Evolutionary conservation across 331 rosid species (phyloP).

Genomic region (Rhamnella rubrinervis): DNA sequence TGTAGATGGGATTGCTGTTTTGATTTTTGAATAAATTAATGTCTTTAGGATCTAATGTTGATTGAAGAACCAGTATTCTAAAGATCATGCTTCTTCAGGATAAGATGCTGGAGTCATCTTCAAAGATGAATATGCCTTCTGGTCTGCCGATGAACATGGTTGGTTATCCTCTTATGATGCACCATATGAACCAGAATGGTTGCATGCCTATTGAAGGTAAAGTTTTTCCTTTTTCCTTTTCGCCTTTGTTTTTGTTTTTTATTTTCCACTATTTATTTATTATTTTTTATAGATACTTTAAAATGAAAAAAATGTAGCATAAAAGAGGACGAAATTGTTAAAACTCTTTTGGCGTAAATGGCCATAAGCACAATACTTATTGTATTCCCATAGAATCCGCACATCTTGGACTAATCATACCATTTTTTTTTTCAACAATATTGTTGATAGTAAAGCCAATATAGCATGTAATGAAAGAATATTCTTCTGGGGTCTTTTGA

Average conservation of each 20-base stretch:
- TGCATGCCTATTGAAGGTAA: constrained; percentile 67
- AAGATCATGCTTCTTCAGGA: constrained; percentile 88
- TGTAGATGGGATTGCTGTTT: constrained; percentile 35
- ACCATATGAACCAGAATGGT: constrained; percentile 48
- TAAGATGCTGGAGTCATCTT: constrained; percentile 69
- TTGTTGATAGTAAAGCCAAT: no score
- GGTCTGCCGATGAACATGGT: constrained; percentile 45
- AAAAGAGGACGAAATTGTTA: no score
- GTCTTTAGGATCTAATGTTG: constrained; percentile 71
- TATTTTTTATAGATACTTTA: no score
- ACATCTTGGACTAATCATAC: no score
- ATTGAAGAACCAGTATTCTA: constrained; percentile 74
- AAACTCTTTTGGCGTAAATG: no score
- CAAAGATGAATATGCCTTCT: constrained; percentile 52
- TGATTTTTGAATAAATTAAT: constrained; percentile 46
- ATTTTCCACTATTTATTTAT: not conserved
- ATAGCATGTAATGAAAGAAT: no score
- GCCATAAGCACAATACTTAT: no score
- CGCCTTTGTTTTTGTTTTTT: not conserved
- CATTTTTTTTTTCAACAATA: no score
- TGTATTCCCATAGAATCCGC: no score
- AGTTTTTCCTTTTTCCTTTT: constrained; percentile 12
- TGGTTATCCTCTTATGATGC: constrained; percentile 56
- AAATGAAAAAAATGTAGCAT: no score
- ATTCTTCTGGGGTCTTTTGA: no score